Evolutionary conservation across 2,329 filamentous ascomycete species (phyloP), one percentile per base, ranked within the genome.

Genomic region (Penicillium hesseltinei): DNA sequence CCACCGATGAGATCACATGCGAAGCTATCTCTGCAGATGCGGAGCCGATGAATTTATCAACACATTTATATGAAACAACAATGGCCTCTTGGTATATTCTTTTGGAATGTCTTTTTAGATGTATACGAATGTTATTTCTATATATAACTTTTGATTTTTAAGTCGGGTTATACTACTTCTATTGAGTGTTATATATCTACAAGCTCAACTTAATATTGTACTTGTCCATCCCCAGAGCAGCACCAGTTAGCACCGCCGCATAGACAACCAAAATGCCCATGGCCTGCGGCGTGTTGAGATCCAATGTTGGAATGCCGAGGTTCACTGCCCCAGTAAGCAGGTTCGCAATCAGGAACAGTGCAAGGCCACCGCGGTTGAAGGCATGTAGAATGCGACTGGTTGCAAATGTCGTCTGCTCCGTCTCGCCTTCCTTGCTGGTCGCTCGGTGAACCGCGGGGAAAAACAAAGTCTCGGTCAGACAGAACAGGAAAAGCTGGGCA

Each of bases 271-370:
- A 73, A 35, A 97, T 85, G 0, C 74, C 86, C 85, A 96, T 90
- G 0, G 92, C 85, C 55, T 78, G 73, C 3, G 82, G 66, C 9
- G 84, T 83, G 5, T 80, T 81, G 62, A 89, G 85, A 70, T 93
- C 83, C 62, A 97, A 76, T 3, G 94, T 99, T 39, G 88, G 87
- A 54, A 97, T 75, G 4, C 87, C 90, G 81, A 99, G 80, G 72
- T 99, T 99, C 53, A 97, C 88, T 17, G 91, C 71, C 0, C 94
- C 94, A 0, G 94, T 99, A 61, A 96, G 75, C 46, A 99, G 75
- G 70, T 99, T 99, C 2, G 94, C 92, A 38, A 92, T 69, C 57
- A 99, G 75, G 71, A 99, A 99, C 0, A 97, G 75, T 0, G 85
- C 86, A 46, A 99, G 78, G 0, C 94, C 92, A 67, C 97, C 97